These are phyloP conservation scores for Xylaria sp. DNA, from an alignment of 2,329 filamentous ascomycete species.

Conservation along the genomic window DNA sequence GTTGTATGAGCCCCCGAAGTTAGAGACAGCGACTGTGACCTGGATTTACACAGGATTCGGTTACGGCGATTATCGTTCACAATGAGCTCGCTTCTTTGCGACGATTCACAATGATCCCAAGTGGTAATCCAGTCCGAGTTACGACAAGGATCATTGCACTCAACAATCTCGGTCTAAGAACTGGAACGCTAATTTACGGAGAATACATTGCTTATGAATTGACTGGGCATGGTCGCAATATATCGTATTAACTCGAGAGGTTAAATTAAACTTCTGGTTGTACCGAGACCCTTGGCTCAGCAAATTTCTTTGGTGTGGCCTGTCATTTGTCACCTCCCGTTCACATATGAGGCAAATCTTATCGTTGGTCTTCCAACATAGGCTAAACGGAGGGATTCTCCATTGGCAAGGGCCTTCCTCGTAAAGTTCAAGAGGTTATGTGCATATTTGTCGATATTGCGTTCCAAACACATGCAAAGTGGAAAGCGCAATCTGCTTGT, in stretches of 20 bases:
- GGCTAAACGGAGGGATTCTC: neutral
- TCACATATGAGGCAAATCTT: neutral
- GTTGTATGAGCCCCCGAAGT: constrained; percentile 38
- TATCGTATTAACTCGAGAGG: neutral
- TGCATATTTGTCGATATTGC: neutral
- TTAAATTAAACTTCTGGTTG: neutral
- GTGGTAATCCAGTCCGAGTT: neutral
- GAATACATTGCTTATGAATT: neutral
- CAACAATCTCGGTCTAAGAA: too few species aligned
- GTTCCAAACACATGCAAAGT: neutral
- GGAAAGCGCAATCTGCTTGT: constrained; percentile 11
- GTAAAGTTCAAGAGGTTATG: neutral
- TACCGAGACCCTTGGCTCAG: neutral
- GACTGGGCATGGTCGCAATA: neutral
- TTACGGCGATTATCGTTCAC: constrained; percentile 19
- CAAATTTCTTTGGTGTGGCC: neutral
- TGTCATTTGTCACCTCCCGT: too few species aligned
- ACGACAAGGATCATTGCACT: neutral
- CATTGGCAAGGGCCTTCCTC: neutral
- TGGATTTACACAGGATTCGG: constrained; percentile 47
- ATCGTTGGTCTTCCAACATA: neutral
- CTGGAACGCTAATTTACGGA: neutral
- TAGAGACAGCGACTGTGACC: constrained; percentile 49
- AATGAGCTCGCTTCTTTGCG: neutral
- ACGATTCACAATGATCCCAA: neutral